Evolutionary conservation across 2,329 filamentous ascomycete species (phyloP), one percentile per base, ranked within the genome.

Genomic region (Pochonia chlamydosporia): DNA sequence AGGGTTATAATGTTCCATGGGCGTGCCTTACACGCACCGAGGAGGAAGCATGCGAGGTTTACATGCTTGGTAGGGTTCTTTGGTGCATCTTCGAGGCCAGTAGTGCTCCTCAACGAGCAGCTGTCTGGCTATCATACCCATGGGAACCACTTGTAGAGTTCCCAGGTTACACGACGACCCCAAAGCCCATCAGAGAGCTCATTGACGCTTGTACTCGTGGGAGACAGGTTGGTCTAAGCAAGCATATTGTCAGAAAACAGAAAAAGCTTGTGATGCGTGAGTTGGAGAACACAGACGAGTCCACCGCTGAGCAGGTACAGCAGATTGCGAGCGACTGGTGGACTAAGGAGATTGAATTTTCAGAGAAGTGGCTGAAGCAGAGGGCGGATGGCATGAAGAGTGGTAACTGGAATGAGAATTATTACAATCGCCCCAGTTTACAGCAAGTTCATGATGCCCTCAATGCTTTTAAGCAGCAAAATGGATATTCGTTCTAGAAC

Each of bases 11-110:
- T 53, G 63, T 78, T 7, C 64, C 78, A 4, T 83, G 79, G 79
- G 66, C 73, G 4, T 74, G 71, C 44, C 67, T 82, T n/a, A 71
- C 65, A 13, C 59, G 61, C 1, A 50, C 50, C 3, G 79, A 82
- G 53, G 74, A 78, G 52, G 79, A 82, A 55, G 68, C 73, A 0
- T 78, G 78, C 18, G 75, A 79, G 58, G 78, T 81, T 1, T 83
- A 81, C 61, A 81, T 82, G 78, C 72, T 83, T 14, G 79, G 78
- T 5, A 71, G 79, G 33, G 68, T 81, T 23, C 64, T 83, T 40
- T 83, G 79, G 78, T 82, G 79, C 56, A 72, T 82, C 14, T 82
- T 82, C 48, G 79, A 83, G 58, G 78, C 76, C 18, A 73, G 75
- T 56, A 76, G 75, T 49, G 78, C 77, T 2, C 78, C 79, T 2